phyloP scores from a whole-genome alignment of 1,139 yeast species.

The Waltiozyma sp. region DNA sequence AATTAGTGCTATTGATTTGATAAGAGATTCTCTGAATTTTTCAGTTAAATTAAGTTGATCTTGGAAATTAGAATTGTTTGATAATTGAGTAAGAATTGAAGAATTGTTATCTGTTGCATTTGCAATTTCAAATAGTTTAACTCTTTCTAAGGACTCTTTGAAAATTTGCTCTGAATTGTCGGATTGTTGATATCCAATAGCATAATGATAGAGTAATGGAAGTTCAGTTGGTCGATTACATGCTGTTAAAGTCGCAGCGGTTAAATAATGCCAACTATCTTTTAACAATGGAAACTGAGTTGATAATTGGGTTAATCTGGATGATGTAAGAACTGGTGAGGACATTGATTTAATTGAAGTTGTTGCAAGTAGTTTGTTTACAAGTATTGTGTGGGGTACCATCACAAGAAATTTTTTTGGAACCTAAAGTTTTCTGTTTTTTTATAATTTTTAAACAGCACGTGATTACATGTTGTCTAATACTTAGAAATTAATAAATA shows the following conservation, averaged over 20 bases:
- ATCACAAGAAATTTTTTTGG: too few species aligned
- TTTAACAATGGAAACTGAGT: slow-evolving; percentile 43
- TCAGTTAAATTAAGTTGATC: slow-evolving; percentile 21
- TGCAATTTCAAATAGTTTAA: neutral
- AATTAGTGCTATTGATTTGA: slow-evolving; percentile 67
- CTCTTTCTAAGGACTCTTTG: slow-evolving; percentile 13
- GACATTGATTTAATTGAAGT: too few species aligned
- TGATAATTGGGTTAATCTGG: neutral
- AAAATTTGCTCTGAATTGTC: slow-evolving; percentile 22
- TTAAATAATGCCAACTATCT: slow-evolving; percentile 61
- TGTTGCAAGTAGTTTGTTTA: too few species aligned
- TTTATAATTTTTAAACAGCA: too few species aligned
- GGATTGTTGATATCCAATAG: slow-evolving; percentile 41
- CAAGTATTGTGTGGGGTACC: too few species aligned
- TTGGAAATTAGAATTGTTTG: neutral
- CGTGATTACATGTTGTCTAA: too few species aligned
- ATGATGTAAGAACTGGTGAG: neutral
- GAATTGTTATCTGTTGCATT: slow-evolving; percentile 8
- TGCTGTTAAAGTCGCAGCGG: slow-evolving; percentile 74
- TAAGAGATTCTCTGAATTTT: slow-evolving; percentile 61
- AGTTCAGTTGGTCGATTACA: slow-evolving; percentile 77
- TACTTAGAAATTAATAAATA: too few species aligned
- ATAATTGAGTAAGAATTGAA: slow-evolving; percentile 1
- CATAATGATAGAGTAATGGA: slow-evolving; percentile 65
- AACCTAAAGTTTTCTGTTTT: too few species aligned